phyloP scores from a whole-genome alignment of 2,329 filamentous ascomycete species.

The Curvularia sp. region DNA sequence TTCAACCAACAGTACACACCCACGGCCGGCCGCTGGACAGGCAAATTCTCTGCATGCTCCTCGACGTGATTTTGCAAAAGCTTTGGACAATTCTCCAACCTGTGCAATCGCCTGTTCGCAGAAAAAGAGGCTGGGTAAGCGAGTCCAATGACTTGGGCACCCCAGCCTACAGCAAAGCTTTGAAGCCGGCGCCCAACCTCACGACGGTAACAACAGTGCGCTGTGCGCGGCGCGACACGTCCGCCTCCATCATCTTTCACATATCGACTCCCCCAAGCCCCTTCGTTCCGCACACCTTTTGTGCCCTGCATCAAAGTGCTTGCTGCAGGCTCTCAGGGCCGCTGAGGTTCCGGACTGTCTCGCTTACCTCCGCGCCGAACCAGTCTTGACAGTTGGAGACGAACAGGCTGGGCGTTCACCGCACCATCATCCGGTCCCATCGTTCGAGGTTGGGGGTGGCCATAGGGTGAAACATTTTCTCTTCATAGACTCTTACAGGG shows the following conservation, averaged over 20 bases:
- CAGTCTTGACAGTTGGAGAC: slow-evolving; percentile 10
- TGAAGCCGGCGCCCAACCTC: slow-evolving; percentile 37
- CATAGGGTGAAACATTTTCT: slow-evolving; percentile 13
- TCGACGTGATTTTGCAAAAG: slow-evolving; percentile 1
- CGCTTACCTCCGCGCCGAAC: slow-evolving; percentile 20
- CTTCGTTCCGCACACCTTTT: slow-evolving; percentile 8
- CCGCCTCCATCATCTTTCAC: slow-evolving; percentile 15
- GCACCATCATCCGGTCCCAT: slow-evolving; percentile 3
- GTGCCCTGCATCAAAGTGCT: slow-evolving; percentile 26
- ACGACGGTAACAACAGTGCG: slow-evolving; percentile 27
- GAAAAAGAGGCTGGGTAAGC: slow-evolving; percentile 30
- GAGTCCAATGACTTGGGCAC: slow-evolving; percentile 35
- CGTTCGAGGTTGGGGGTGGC: slow-evolving; percentile 1
- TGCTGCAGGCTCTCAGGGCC: slow-evolving; percentile 23
- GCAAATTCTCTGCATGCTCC: slow-evolving; percentile 8
- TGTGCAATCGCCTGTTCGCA: slow-evolving; percentile 28
- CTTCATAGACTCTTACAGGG: slow-evolving; percentile 5
- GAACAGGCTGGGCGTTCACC: slow-evolving; percentile 10
- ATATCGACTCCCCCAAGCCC: slow-evolving; percentile 12
- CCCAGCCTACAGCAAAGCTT: slow-evolving; percentile 32
- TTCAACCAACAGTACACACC: slow-evolving; percentile 7
- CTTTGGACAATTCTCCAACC: slow-evolving; percentile 10
- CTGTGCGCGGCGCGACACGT: slow-evolving; percentile 29
- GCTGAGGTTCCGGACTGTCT: slow-evolving; percentile 17
- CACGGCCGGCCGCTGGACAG: slow-evolving; percentile 1